These are phyloP conservation scores for Sporothrix humicola DNA, from an alignment of 2,329 filamentous ascomycete species.

Conservation along the genomic window DNA sequence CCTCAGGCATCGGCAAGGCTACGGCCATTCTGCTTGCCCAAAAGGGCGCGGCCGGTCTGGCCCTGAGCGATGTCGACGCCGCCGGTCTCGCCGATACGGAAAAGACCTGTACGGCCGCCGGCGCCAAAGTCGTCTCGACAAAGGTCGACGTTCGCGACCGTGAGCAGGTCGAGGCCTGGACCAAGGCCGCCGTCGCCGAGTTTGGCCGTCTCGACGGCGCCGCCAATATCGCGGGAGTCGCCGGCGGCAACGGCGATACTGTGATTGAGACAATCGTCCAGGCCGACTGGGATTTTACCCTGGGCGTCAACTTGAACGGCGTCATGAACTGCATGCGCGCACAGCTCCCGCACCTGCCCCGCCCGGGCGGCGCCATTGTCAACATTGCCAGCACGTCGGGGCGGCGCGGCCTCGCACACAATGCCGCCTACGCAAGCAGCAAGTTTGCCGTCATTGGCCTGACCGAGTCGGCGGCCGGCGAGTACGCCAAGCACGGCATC, in stretches of 20 bases:
- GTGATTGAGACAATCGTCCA: neutral
- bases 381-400: slow-evolving; percentile 50
- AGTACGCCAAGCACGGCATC: slow-evolving; percentile 32
- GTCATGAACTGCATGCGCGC: slow-evolving; percentile 35
- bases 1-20: slow-evolving; percentile 37
- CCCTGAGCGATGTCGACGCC: neutral
- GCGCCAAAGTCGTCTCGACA: neutral
- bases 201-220: slow-evolving; percentile 6
- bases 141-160: slow-evolving; percentile 1
- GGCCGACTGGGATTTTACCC: slow-evolving; percentile 31
- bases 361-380: slow-evolving; percentile 49
- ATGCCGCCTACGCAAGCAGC: slow-evolving; percentile 36
- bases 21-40: neutral
- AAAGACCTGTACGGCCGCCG: neutral
- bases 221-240: slow-evolving; percentile 17
- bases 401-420: slow-evolving; percentile 42
- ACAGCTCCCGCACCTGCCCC: slow-evolving; percentile 42
- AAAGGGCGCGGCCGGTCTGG: neutral
- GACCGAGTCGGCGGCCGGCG: slow-evolving; percentile 31
- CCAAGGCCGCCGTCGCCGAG: neutral
- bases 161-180: neutral
- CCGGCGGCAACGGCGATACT: slow-evolving; percentile 8
- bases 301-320: slow-evolving; percentile 34
- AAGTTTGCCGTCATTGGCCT: slow-evolving; percentile 35
- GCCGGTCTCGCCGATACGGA: neutral